These are phyloP conservation scores for Striga asiatica DNA, from an alignment of 257 asterid species.

Conservation along the genomic window DNA sequence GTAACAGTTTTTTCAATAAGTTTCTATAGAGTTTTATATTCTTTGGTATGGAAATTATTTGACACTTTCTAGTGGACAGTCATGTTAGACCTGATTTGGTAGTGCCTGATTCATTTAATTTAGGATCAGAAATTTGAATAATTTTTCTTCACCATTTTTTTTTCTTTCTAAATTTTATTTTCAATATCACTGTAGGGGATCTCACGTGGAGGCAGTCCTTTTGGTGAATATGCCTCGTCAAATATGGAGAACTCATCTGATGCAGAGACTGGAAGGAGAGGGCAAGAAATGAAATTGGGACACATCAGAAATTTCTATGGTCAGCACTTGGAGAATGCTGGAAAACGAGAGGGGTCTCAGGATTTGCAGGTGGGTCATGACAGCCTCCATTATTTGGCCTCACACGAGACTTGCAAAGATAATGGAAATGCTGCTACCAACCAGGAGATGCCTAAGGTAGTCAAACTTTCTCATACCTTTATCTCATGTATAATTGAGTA, in stretches of 20 bases:
- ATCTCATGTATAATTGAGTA: background rate
- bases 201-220: constrained; percentile 57
- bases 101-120: too few species aligned
- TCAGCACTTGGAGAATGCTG: constrained; percentile 33
- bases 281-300: constrained; percentile 48
- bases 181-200: constrained; percentile 36
- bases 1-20: too few species aligned
- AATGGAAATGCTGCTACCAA: constrained; percentile 27
- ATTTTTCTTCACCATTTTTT: constrained; percentile 3
- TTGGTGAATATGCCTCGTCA: constrained; percentile 59
- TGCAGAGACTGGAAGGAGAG: constrained; percentile 38
- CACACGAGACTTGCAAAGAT: constrained; percentile 34
- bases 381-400: constrained; percentile 24
- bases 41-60: too few species aligned
- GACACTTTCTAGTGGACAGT: too few species aligned
- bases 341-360: constrained; percentile 43
- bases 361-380: constrained; percentile 38
- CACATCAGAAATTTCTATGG: constrained; percentile 32
- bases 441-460: constrained; percentile 70
- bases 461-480: background rate
- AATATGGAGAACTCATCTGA: constrained; percentile 59
- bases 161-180: constrained; percentile 9
- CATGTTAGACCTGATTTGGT: too few species aligned
- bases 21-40: too few species aligned
- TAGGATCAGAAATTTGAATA: too few species aligned